Percentiles rank a stretch among this genome's conserved stretches.
phyloP scores from a whole-genome alignment of 139 green algal species.

The Chlorella sp. region DNA sequence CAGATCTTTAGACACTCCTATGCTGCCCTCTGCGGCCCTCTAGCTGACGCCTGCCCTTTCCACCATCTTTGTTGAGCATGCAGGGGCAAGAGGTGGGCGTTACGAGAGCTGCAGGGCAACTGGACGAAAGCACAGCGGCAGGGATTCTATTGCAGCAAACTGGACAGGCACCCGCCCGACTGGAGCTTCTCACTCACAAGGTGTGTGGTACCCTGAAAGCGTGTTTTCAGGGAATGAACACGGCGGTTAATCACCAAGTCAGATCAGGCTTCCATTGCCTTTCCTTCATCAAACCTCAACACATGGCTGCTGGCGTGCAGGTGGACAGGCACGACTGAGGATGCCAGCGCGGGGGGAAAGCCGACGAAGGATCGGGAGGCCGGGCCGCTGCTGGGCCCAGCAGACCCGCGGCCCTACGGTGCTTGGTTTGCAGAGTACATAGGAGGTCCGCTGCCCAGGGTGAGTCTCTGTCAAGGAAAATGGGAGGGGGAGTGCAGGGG shows the following conservation, averaged over 20 bases:
- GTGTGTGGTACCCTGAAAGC: not conserved
- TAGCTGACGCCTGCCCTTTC: too few species aligned
- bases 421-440: slow-evolving; percentile 15
- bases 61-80: too few species aligned
- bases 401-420: not conserved
- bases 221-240: too few species aligned
- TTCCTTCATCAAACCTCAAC: not conserved
- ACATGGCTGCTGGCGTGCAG: not conserved
- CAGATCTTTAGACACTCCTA: too few species aligned
- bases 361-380: not conserved
- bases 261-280: not conserved
- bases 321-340: slow-evolving; percentile 1
- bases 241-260: too few species aligned
- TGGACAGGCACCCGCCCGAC: not conserved
- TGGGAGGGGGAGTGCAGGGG: too few species aligned
- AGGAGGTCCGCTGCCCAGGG: not conserved
- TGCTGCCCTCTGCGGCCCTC: too few species aligned
- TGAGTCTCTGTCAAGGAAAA: not conserved
- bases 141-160: not conserved
- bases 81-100: not conserved
- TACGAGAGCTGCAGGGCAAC: not conserved
- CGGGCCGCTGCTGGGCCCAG: not conserved
- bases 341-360: not conserved
- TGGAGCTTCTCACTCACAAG: not conserved
- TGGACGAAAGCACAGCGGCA: not conserved